Percentiles rank a stretch among this genome's conserved stretches.
These are phyloP conservation scores for Chionographis japonica DNA, from an alignment of 106 monocot species.

Conservation along the genomic window DNA sequence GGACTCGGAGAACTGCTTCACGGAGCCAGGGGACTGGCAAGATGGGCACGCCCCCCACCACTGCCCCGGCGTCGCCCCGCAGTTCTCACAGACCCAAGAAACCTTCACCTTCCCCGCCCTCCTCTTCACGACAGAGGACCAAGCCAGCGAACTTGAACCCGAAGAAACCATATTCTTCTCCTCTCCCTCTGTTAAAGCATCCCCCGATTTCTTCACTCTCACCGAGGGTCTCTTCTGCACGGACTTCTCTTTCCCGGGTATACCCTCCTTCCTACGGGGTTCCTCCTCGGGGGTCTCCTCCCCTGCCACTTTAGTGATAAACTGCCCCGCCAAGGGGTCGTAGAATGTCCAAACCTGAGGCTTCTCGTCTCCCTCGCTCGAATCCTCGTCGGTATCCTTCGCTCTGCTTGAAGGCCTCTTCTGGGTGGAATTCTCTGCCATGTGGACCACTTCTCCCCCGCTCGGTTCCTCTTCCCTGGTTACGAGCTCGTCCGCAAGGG, in stretches of 20 bases:
- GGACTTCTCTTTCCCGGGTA: not conserved
- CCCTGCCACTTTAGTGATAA: not conserved
- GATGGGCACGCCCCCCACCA: constrained; percentile 88
- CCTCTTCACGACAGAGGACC: constrained; percentile 17
- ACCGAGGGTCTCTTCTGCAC: not conserved
- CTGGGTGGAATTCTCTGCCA: not conserved
- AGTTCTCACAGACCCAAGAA: constrained; percentile 63
- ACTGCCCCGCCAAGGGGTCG: not conserved
- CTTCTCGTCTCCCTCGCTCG: not conserved
- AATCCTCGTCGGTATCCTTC: not conserved
- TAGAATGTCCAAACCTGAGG: not conserved
- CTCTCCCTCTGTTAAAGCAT: not conserved
- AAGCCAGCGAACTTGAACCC: not conserved
- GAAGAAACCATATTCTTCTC: constrained; percentile 4
- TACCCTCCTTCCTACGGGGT: not conserved
- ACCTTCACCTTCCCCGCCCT: constrained; percentile 39
- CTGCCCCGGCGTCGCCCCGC: constrained; percentile 64
- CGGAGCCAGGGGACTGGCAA: constrained; percentile 42
- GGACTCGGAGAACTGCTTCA: constrained; percentile 40
- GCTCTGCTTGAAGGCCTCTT: not conserved
- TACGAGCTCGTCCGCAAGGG: constrained; percentile 13
- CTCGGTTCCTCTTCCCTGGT: not conserved
- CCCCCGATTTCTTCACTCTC: not conserved
- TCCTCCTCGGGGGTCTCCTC: not conserved
- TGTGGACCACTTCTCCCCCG: not conserved